Conservation (phyloP, 2,329 filamentous ascomycete species). For the Cladosporium sp. region DNA sequence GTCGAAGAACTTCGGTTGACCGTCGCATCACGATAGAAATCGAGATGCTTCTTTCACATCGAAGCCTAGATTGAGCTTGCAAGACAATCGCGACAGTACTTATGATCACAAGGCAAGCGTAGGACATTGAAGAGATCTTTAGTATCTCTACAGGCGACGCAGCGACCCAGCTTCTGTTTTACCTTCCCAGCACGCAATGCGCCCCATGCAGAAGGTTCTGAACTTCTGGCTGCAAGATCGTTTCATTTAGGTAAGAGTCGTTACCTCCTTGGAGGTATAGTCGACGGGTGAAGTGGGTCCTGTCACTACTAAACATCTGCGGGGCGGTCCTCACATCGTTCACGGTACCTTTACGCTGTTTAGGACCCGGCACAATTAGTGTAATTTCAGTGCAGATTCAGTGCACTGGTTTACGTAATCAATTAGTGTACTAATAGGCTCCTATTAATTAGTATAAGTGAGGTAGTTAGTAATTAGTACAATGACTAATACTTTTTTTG, state of each 20-base stretch:
- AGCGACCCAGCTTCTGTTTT: slow-evolving; percentile 21
- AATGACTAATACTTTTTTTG: no score
- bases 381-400: no score
- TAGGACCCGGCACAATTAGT: no score
- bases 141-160: slow-evolving; percentile 34
- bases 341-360: no score
- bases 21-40: slow-evolving; percentile 59
- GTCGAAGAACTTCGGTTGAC: slow-evolving; percentile 42
- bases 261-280: no score
- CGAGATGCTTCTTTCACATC: slow-evolving; percentile 51
- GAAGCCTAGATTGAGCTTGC: slow-evolving; percentile 45
- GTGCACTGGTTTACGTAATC: no score
- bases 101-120: slow-evolving; percentile 41
- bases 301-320: no score
- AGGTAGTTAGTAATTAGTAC: no score
- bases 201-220: slow-evolving; percentile 27
- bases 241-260: neutral
- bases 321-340: no score
- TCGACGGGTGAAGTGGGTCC: neutral
- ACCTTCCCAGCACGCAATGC: slow-evolving; percentile 19
- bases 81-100: slow-evolving; percentile 56
- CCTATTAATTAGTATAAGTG: no score
- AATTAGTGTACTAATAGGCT: no score
- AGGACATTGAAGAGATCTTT: slow-evolving; percentile 33
- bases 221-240: slow-evolving; percentile 18